Evolutionary conservation across 2,329 filamentous ascomycete species (phyloP).

Genomic region (Fusarium beomiforme): DNA sequence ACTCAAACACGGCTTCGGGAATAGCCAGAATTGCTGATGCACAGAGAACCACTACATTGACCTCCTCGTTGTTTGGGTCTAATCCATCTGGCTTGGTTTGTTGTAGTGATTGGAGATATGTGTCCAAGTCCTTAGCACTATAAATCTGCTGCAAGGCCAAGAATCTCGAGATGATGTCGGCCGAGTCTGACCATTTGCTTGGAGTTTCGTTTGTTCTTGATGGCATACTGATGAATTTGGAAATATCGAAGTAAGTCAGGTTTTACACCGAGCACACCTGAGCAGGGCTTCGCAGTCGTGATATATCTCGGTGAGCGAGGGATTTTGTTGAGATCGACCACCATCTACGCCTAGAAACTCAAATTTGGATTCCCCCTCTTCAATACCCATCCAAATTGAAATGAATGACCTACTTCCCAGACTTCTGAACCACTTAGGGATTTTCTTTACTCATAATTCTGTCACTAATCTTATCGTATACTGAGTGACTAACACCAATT

Average conservation of each 20-base stretch:
- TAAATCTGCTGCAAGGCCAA: slow-evolving; percentile 14
- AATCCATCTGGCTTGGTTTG: fast-evolving
- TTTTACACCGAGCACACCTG: background rate
- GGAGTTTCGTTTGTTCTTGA: fast-evolving
- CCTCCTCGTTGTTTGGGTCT: fast-evolving
- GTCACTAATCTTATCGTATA: background rate
- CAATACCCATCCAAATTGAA: fast-evolving
- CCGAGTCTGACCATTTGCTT: background rate
- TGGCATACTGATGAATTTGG: background rate
- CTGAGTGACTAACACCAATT: slow-evolving; percentile 15
- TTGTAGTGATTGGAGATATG: background rate
- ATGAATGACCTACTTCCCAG: background rate
- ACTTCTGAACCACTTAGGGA: background rate
- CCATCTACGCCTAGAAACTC: background rate
- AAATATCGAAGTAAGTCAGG: fast-evolving
- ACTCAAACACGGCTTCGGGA: slow-evolving; percentile 14
- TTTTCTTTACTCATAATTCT: slow-evolving; percentile 4
- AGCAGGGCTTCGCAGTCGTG: fast-evolving
- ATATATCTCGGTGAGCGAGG: slow-evolving; percentile 4
- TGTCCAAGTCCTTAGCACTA: slow-evolving; percentile 1
- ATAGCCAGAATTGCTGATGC: slow-evolving; percentile 22
- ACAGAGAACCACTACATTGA: background rate
- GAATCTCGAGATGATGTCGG: background rate
- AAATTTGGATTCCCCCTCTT: background rate
- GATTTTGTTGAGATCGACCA: background rate